Conservation (phyloP, 192 early-diverging fungal species). For the Coemansia sp. region DNA sequence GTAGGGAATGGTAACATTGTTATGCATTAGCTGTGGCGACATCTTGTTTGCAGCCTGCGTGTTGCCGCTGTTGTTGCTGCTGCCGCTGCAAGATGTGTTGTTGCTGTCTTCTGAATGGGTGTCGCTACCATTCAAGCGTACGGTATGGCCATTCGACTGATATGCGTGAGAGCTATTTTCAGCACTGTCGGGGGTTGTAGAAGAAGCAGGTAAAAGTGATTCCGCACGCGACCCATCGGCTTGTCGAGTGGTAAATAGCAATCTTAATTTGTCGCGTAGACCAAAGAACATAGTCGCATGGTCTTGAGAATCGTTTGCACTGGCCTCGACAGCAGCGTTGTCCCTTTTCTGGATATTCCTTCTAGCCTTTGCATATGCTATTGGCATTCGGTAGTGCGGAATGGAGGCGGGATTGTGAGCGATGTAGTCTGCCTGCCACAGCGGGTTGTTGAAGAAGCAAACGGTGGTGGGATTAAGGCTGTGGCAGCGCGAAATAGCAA, state of each 20-base stretch:
- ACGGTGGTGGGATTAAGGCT: slow-evolving; percentile 34
- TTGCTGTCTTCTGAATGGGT: slow-evolving; percentile 15
- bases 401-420: slow-evolving; percentile 34
- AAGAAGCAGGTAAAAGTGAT: slow-evolving; percentile 5
- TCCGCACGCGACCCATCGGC: background rate
- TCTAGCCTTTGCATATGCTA: slow-evolving; percentile 18
- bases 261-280: background rate
- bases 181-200: background rate
- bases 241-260: background rate
- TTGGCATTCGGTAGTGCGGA: slow-evolving; percentile 36
- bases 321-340: background rate
- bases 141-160: slow-evolving; percentile 15
- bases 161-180: slow-evolving; percentile 16
- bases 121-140: background rate
- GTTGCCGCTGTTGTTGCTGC: background rate
- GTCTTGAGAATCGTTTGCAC: background rate
- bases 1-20: slow-evolving; percentile 24
- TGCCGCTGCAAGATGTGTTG: slow-evolving; percentile 1
- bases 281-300: background rate
- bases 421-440: slow-evolving; percentile 51
- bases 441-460: slow-evolving; percentile 60
- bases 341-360: background rate
- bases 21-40: slow-evolving; percentile 2
- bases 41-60: background rate
- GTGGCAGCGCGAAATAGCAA: slow-evolving; percentile 61